A percentile compares a stretch with the other conserved stretches of the same genome.
Conservation (phyloP, 441 rosid genomes). For the Erysimum pusillum region DNA sequence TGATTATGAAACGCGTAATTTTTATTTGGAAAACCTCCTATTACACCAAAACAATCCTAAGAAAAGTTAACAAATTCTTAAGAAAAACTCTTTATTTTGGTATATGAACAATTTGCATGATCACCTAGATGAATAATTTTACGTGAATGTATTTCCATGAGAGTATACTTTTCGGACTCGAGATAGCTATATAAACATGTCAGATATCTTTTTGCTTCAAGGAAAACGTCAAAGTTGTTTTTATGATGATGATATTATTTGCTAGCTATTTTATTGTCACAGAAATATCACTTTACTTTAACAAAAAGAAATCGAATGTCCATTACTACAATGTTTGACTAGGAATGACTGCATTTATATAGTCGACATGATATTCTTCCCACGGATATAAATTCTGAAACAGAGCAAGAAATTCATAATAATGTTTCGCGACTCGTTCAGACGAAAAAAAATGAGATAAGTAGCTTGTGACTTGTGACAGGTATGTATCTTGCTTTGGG, state of each 20-base stretch:
- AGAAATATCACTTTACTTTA: neutral
- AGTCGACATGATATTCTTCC: slow-evolving; percentile 12
- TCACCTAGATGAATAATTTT: neutral
- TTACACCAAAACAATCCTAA: neutral
- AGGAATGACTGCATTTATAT: neutral
- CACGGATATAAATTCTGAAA: slow-evolving; percentile 27
- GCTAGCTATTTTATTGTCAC: neutral
- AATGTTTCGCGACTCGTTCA: slow-evolving; percentile 21
- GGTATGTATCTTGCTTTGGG: neutral
- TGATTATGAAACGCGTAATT: neutral
- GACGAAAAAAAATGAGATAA: neutral
- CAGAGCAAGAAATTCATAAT: slow-evolving; percentile 27
- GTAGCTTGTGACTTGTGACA: slow-evolving; percentile 2
- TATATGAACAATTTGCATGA: neutral
- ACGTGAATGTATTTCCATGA: neutral
- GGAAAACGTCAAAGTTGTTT: neutral
- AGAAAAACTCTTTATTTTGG: neutral
- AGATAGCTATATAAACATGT: neutral
- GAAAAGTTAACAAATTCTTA: neutral
- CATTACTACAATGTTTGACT: slow-evolving; percentile 23
- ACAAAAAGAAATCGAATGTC: neutral
- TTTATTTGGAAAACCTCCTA: neutral
- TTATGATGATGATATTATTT: neutral
- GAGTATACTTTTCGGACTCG: neutral
- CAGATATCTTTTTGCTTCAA: neutral